phyloP scores from a whole-genome alignment of 441 rosid species.

The Populus hybrid region DNA sequence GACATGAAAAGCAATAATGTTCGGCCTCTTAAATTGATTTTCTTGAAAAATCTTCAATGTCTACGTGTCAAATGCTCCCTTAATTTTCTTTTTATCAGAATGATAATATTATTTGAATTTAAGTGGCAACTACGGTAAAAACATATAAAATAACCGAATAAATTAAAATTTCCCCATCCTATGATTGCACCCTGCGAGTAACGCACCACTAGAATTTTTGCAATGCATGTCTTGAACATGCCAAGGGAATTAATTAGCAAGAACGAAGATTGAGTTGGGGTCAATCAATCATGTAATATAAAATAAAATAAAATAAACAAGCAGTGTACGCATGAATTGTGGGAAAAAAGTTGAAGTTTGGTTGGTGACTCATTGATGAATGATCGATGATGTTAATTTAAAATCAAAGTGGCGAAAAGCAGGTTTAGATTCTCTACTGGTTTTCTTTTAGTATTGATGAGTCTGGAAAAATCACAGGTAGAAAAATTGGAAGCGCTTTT shows the following conservation, averaged over 20 bases:
- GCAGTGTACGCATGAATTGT: not conserved
- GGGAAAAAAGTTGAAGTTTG: conserved; percentile 4
- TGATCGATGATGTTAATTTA: conserved; percentile 3
- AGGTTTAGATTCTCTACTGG: conserved; percentile 7
- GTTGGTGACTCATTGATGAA: not conserved
- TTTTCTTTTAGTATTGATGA: too few relatives aligned
- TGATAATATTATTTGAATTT: not conserved
- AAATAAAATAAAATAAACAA: not conserved
- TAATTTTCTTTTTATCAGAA: not conserved
- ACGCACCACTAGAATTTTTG: not conserved
- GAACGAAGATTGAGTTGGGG: not conserved
- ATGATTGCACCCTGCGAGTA: too few relatives aligned
- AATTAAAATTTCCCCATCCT: too few relatives aligned
- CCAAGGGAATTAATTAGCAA: not conserved
- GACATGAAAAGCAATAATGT: not conserved
- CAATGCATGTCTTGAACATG: conserved; percentile 4
- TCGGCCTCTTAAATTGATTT: not conserved
- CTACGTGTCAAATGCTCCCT: not conserved
- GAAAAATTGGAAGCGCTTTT: too few relatives aligned
- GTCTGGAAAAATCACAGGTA: too few relatives aligned
- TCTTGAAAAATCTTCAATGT: not conserved
- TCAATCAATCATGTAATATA: not conserved
- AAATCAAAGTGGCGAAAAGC: conserved; percentile 3
- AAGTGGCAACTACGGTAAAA: not conserved
- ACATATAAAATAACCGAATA: not conserved